Conservation (phyloP, 768 basidiomycete genomes). For the Cystofilobasidium bisporidii region DNA sequence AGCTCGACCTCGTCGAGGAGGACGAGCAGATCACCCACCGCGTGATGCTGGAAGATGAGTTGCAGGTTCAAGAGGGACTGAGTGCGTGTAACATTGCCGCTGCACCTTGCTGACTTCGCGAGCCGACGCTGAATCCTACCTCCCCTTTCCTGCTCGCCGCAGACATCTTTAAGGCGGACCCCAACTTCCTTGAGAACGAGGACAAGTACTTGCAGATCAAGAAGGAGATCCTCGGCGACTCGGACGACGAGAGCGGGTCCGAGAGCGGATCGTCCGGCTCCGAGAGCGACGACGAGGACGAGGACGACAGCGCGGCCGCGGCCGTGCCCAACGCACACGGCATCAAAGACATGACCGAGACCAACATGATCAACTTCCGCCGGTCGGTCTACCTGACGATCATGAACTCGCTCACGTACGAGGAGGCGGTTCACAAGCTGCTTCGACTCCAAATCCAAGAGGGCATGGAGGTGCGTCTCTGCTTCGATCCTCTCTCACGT, state of each 20-base stretch:
- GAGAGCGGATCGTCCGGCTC: constrained; percentile 52
- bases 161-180: constrained; percentile 95
- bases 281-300: constrained; percentile 50
- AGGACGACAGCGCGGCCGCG: constrained; percentile 25
- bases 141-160: background rate
- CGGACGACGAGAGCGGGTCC: constrained; percentile 37
- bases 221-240: constrained; percentile 84
- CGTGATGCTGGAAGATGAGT: constrained; percentile 80
- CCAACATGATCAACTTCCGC: constrained; percentile 88
- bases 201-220: constrained; percentile 88
- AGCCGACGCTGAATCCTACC: background rate
- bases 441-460: constrained; percentile 84
- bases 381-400: constrained; percentile 92
- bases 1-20: constrained; percentile 90
- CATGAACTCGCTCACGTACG: constrained; percentile 96
- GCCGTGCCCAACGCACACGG: constrained; percentile 68
- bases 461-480: constrained; percentile 72
- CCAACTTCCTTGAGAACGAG: constrained; percentile 79
- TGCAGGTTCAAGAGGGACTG: constrained; percentile 86
- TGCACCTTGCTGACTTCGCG: background rate
- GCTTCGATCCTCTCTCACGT: background rate
- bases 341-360: constrained; percentile 89
- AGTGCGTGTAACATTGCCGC: constrained; percentile 50
- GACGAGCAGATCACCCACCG: constrained; percentile 96
- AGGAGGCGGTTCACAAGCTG: constrained; percentile 97